Evolutionary conservation across 2,329 filamentous ascomycete genomes (phyloP), one percentile per base, ranked within the genome.

Genomic region (Cercospora sp.): DNA sequence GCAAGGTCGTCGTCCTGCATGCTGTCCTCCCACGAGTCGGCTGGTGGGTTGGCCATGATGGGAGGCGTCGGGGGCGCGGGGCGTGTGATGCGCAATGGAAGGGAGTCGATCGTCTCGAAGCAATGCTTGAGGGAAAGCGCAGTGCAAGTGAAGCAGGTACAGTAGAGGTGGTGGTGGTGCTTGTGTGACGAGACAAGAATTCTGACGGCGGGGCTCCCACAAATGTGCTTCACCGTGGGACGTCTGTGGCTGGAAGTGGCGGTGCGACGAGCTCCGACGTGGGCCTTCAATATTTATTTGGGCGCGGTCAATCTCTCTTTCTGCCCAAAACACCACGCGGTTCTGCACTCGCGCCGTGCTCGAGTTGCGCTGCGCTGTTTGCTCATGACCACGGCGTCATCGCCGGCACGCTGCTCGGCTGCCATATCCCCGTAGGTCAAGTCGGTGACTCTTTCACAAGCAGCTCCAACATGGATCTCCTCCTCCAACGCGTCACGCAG

Each of bases 1-100:
- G 78, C 73, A 67, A 80, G 76, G 55, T 78, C 73, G 57, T 79
- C 74, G 72, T 80, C 79, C 42, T 67, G 64, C 72, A 79, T 77
- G 65, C 77, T 77, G 69, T 80, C 77, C 83, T 98, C 94, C 92
- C 95, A 98, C 70, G 93, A 97, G 81, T 96, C 76, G 48, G 74
- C 72, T 63, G 70, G 72, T 65, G 67, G 66, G 72, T 75, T 73
- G 60, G 74, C 72, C 74, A 76, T 76, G 58, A 28, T 71, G 65
- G 69, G 67, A 31, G 31, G 30, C 26, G 30, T 39, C 30, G 16
- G 31, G 16, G 18, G 18, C 18, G 20, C 3, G 42, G n/a, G 18
- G 42, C 3, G 53, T 57, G 13, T 18, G 30, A 30, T 61, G 59
- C 59, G 36, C 33, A 48, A 30, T 33, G 60, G 20, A 28, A 13